Base-by-base conservation (phyloP, 169 alveolate genomes). In the Plasmodium sp. region DNA sequence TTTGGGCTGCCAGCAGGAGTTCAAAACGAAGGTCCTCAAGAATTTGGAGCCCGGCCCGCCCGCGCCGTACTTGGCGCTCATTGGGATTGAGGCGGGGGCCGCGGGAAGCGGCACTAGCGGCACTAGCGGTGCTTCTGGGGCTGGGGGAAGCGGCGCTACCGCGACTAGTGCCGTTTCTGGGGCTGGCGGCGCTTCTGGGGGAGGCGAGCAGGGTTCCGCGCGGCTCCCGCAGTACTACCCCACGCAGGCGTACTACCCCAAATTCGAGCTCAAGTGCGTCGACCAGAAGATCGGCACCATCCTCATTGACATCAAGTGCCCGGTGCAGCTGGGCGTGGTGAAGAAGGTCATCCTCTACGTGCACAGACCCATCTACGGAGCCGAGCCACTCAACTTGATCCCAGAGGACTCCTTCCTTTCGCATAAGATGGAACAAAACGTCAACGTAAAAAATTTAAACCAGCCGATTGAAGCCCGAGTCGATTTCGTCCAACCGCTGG, bases 361-460 rank as follows among this genome's bases (percentile, higher is more conserved):
- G 81, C 96, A 92, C 75, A 81, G 97, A 36, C 97, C 97, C 27
- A 84, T 91, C 33, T 96, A 96, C 79, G 95, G 97, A 27, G 94
- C 90, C 51, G 97, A 96, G 82, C 97, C 97, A 10, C 62, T 93
- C 18, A 81, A 96, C n/a, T 67, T 96, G 33, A 82, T 90, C 39
- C 91, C 96, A 5, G 93, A 94, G 43, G 96, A 73, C 16, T 45
- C 74, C 16, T 72, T 41, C 58, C 80, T 96, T n/a, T 95, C 92
- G 12, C 80, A 56, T 74, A 79, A 84, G 54, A 75, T 94, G 56
- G 83, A 88, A 74, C 86, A 93, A 71, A 93, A 96, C 45, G 97
- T 94, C 5, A 73, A 90, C 45, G 58, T 92, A 14, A 86, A 92
- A 48, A 93, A 93, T 67, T 90, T 92, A 22, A 95, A 95, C 56